Evolutionary conservation across 768 basidiomycete genomes (phyloP).

Genomic region (Dioszegia crocea): DNA sequence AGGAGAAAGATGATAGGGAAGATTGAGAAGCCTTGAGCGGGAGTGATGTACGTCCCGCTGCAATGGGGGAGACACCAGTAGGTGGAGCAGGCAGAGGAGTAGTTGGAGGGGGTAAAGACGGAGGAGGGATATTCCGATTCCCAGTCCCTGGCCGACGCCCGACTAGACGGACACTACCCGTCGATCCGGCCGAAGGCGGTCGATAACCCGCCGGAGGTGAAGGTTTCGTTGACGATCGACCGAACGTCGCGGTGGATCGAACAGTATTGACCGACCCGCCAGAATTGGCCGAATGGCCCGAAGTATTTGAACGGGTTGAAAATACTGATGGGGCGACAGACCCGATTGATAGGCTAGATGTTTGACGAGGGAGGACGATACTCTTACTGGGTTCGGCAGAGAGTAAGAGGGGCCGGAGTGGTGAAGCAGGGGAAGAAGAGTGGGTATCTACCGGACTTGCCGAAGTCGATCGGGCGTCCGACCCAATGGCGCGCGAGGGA

Average conservation of each 20-base stretch:
- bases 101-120: neutral
- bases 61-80: neutral
- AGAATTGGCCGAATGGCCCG: too few species aligned
- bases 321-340: neutral
- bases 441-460: neutral
- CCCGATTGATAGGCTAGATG: neutral
- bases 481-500: too few species aligned
- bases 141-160: neutral
- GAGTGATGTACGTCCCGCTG: too few species aligned
- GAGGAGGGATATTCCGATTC: neutral
- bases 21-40: too few species aligned
- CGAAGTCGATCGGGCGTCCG: too few species aligned
- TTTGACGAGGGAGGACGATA: neutral
- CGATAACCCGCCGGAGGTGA: too few species aligned
- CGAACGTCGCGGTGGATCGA: too few species aligned
- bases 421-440: neutral
- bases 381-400: neutral
- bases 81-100: neutral
- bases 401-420: neutral
- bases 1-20: too few species aligned
- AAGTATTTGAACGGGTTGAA: neutral
- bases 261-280: too few species aligned
- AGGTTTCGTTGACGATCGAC: too few species aligned
- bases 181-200: neutral
- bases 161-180: neutral